phyloP scores from a whole-genome alignment of 2,329 filamentous ascomycete species.

The Beauveria australis region DNA sequence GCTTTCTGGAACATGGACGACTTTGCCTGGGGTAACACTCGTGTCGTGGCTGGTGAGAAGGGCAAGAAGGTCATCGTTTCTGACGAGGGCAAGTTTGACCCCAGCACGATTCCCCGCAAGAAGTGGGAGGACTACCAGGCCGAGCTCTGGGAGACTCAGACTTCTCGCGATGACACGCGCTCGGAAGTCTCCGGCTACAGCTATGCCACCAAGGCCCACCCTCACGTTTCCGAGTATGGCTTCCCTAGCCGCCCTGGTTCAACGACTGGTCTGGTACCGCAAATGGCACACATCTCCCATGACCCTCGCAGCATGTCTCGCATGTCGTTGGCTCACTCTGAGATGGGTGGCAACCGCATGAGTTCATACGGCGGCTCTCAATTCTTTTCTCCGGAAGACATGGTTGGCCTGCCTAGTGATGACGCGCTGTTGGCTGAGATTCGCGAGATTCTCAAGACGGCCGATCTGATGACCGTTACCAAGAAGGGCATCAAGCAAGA shows the following conservation, averaged over 20 bases:
- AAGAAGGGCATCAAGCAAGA: conserved; percentile 98
- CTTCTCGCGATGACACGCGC: conserved; percentile 66
- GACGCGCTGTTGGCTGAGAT: conserved; percentile 91
- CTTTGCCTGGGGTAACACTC: conserved; percentile 98
- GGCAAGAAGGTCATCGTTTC: conserved; percentile 88
- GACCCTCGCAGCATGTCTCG: conserved; percentile 47
- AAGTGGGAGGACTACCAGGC: conserved; percentile 99
- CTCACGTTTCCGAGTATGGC: conserved; percentile 61
- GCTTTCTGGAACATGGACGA: conserved; percentile 99
- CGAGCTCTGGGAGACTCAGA: conserved; percentile 94
- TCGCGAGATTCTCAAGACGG: conserved; percentile 80
- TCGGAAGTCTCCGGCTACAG: conserved; percentile 91
- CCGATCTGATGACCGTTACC: conserved; percentile 94
- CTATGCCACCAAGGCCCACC: conserved; percentile 78
- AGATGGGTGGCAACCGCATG: conserved; percentile 51
- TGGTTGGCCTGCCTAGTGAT: conserved; percentile 73
- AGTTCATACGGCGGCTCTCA: conserved; percentile 55
- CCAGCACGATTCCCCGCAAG: conserved; percentile 86
- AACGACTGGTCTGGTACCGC: conserved; percentile 37
- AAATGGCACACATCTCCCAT: conserved; percentile 45
- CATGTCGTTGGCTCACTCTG: conserved; percentile 72
- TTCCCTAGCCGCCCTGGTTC: conserved; percentile 51
- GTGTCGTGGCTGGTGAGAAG: conserved; percentile 89
- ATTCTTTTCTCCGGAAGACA: conserved; percentile 55
- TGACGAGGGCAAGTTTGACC: conserved; percentile 97